Evolutionary conservation across 108 stramenopile genomes (phyloP).

Genomic region (Schizochytrium sp.): DNA sequence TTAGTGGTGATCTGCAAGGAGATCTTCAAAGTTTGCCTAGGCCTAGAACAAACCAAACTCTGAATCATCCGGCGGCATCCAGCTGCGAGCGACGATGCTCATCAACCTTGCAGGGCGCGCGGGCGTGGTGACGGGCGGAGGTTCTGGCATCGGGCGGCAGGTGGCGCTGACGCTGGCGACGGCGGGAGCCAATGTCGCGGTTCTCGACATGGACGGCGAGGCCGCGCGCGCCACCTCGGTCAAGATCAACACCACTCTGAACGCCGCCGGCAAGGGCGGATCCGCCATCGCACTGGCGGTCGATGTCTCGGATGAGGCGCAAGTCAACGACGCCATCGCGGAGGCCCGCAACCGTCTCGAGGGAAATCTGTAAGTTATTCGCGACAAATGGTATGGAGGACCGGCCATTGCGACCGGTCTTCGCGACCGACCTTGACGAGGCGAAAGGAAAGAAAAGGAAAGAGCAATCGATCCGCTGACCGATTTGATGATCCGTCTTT

Average conservation of each 20-base stretch:
- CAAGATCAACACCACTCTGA: background rate
- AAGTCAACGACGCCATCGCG: slow-evolving; percentile 39
- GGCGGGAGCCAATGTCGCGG: slow-evolving; percentile 52
- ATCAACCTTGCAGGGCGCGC: slow-evolving; percentile 48
- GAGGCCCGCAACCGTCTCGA: slow-evolving; percentile 29
- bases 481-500: too few relatives aligned
- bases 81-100: background rate
- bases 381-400: too few relatives aligned
- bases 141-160: slow-evolving; percentile 63
- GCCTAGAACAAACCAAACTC: too few relatives aligned
- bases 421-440: too few relatives aligned
- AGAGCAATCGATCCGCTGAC: too few relatives aligned
- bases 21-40: too few relatives aligned
- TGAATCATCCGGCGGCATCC: too few relatives aligned
- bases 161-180: slow-evolving; percentile 50
- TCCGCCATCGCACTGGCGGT: slow-evolving; percentile 29
- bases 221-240: background rate
- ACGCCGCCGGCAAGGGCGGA: slow-evolving; percentile 6
- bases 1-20: too few relatives aligned
- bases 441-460: too few relatives aligned
- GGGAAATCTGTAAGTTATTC: slow-evolving; percentile 29
- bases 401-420: too few relatives aligned
- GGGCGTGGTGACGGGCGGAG: slow-evolving; percentile 65
- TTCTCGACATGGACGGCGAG: slow-evolving; percentile 34
- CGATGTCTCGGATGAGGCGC: slow-evolving; percentile 45